These are phyloP conservation scores for Pseudocercospora cruenta DNA, from an alignment of 2,329 filamentous ascomycete genomes.

Conservation along the genomic window DNA sequence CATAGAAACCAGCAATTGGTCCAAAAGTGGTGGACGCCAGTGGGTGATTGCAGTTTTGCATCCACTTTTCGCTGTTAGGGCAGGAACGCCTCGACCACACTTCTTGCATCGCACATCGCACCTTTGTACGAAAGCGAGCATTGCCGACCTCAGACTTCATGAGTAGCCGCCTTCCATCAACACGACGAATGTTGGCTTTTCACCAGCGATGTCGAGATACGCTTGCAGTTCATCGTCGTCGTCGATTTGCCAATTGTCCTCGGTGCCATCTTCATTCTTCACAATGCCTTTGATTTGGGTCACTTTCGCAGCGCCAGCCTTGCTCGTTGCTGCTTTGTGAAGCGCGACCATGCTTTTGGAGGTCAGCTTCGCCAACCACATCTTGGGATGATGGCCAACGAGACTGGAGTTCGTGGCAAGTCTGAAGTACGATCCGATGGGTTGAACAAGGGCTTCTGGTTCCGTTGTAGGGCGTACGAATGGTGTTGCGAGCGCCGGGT, in stretches of 20 bases:
- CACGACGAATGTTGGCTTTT: conserved; percentile 57
- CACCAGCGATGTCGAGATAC: conserved; percentile 66
- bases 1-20: neutral
- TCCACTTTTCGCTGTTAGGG: neutral
- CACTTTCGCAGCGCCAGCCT: conserved; percentile 47
- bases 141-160: neutral
- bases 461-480: conserved; percentile 38
- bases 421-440: conserved; percentile 69
- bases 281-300: conserved; percentile 26
- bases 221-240: conserved; percentile 72
- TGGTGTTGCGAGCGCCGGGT: conserved; percentile 26
- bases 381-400: conserved; percentile 48
- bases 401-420: conserved; percentile 67
- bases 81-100: neutral
- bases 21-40: neutral
- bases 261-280: conserved; percentile 53
- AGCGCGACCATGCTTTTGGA: conserved; percentile 64
- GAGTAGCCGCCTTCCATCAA: conserved; percentile 35
- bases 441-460: conserved; percentile 12
- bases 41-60: neutral
- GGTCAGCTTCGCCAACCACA: conserved; percentile 70
- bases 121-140: neutral
- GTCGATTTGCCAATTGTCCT: conserved; percentile 67
- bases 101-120: neutral
- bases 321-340: conserved; percentile 62